Conservation (phyloP, 208 protist species). For the Wallacemonas rigidus region DNA sequence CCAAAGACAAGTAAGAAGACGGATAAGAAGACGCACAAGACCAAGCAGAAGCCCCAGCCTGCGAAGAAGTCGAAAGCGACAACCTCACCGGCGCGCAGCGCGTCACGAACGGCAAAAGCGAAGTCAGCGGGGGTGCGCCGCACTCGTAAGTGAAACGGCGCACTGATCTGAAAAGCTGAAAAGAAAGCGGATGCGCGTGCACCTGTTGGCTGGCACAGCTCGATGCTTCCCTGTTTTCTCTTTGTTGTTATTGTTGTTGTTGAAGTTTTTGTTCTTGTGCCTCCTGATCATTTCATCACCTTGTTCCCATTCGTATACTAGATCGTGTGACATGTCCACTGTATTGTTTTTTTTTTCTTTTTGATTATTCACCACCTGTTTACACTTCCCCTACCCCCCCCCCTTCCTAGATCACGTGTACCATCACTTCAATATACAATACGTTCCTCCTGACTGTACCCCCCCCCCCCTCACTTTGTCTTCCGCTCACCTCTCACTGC, state of each 20-base stretch:
- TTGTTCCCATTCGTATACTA: neutral
- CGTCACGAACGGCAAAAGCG: too few species aligned
- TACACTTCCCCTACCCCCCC: neutral
- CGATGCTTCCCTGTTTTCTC: neutral
- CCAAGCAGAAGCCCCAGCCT: slow-evolving; percentile 8
- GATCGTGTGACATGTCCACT: neutral
- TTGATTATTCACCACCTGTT: neutral
- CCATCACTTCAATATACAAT: neutral
- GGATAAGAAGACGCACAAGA: slow-evolving; percentile 4
- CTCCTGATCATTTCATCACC: neutral
- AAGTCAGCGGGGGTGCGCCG: neutral
- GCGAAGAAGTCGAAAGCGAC: slow-evolving; percentile 13
- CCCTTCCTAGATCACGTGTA: slow-evolving; percentile 11
- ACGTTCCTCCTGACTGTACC: too few species aligned
- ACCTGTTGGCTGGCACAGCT: neutral
- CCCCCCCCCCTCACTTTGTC: too few species aligned
- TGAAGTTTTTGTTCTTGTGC: neutral
- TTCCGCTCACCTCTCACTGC: too few species aligned
- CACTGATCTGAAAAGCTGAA: neutral
- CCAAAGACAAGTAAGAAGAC: neutral
- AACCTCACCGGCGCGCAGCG: neutral
- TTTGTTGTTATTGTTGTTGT: neutral
- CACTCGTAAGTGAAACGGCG: neutral
- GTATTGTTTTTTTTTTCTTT: slow-evolving; percentile 6
- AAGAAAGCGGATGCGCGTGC: neutral